phyloP scores from a whole-genome alignment of 2,329 filamentous ascomycete genomes.

The Pyricularia sp. region DNA sequence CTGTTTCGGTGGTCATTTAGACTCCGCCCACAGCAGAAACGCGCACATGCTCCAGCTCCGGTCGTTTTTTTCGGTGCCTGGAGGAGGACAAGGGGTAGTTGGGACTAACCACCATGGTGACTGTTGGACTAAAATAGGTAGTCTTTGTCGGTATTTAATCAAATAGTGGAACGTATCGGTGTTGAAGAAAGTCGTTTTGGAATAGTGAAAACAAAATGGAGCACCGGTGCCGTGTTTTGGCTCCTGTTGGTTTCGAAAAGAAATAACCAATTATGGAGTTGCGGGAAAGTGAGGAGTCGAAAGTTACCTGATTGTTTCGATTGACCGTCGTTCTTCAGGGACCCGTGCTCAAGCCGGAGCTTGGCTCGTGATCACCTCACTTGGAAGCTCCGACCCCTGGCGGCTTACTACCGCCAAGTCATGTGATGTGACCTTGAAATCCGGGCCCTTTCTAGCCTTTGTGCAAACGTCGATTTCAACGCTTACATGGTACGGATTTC shows the following conservation, averaged over 20 bases:
- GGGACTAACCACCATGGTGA: conserved; percentile 11
- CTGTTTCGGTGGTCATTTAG: conserved; percentile 19
- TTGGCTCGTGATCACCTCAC: neutral
- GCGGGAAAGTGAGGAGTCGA: neutral
- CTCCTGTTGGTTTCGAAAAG: neutral
- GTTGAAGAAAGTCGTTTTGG: neutral
- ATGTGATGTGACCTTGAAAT: neutral
- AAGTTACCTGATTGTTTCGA: neutral
- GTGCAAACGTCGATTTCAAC: neutral
- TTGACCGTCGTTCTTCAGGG: neutral
- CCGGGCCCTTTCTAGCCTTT: neutral
- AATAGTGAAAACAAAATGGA: neutral
- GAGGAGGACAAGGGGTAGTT: conserved; percentile 4
- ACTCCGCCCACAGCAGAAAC: conserved; percentile 15
- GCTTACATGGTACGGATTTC: neutral
- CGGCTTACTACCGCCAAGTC: neutral
- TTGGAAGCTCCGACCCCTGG: neutral
- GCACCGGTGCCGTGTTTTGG: neutral
- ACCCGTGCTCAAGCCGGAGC: neutral
- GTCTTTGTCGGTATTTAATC: neutral
- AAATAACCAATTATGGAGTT: neutral
- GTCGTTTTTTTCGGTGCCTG: conserved; percentile 1
- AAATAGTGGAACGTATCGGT: neutral
- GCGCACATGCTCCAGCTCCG: conserved; percentile 5
- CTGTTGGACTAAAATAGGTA: neutral